phyloP scores from a whole-genome alignment of 176 grass and related monocot genomes.

The Leersia perrieri region DNA sequence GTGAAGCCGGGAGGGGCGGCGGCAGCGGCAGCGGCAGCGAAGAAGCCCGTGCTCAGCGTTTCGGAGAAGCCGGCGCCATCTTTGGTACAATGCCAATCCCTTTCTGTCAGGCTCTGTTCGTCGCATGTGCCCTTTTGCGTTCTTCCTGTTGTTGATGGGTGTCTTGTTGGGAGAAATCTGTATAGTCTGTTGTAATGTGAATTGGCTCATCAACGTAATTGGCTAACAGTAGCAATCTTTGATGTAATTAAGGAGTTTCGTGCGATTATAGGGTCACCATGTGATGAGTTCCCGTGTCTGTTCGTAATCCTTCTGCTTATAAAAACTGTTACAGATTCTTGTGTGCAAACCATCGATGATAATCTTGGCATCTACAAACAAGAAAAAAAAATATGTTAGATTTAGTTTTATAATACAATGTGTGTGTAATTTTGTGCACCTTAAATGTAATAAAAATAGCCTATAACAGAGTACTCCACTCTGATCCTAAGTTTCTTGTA shows the following conservation, averaged over 20 bases:
- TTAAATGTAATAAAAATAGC: not conserved
- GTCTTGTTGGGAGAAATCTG: not conserved
- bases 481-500: not conserved
- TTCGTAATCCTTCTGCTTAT: not conserved
- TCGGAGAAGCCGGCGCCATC: constrained; percentile 42
- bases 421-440: too few species aligned
- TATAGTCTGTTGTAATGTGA: not conserved
- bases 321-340: not conserved
- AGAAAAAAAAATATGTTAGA: not conserved
- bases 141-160: not conserved
- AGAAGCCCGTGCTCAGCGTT: constrained; percentile 63
- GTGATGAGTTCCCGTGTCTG: not conserved
- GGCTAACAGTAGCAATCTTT: not conserved
- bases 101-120: not conserved
- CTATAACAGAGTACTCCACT: not conserved
- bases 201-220: not conserved
- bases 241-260: not conserved
- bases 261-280: too few species aligned
- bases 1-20: constrained; percentile 26
- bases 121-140: not conserved
- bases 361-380: not conserved
- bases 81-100: constrained; percentile 30
- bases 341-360: not conserved
- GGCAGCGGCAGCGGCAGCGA: not conserved
- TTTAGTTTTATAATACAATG: not conserved